Conservation (phyloP, 2,329 filamentous ascomycete genomes). For the Diaporthe citrichinensis region DNA sequence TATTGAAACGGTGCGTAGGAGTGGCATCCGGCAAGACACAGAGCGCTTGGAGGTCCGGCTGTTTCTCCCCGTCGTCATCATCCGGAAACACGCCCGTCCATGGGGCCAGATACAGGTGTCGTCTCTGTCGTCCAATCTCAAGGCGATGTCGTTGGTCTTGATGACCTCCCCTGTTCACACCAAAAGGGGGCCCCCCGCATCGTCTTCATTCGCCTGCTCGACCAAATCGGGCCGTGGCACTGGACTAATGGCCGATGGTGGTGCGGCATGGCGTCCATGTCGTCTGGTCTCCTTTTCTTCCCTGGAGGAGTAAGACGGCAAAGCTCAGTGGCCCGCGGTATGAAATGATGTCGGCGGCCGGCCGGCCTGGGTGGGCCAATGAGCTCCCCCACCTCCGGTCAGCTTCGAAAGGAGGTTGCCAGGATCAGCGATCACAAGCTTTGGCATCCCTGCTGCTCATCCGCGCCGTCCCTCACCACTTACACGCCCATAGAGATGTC, state of each 20-base stretch:
- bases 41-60: background rate
- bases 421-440: conserved; percentile 31
- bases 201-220: conserved; percentile 9
- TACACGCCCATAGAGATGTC: background rate
- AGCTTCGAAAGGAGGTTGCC: conserved; percentile 22
- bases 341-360: conserved; percentile 27
- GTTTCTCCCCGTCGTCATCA: conserved; percentile 5
- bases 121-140: conserved; percentile 13
- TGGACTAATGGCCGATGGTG: background rate
- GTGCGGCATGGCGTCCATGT: conserved; percentile 14
- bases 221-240: conserved; percentile 32
- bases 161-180: conserved; percentile 19
- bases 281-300: conserved; percentile 31
- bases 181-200: conserved; percentile 7
- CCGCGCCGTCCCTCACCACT: conserved; percentile 8
- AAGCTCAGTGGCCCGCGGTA: conserved; percentile 35
- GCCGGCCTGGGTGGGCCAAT: conserved; percentile 19
- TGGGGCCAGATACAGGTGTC: background rate
- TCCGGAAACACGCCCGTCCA: background rate
- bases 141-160: background rate
- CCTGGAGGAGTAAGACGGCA: background rate
- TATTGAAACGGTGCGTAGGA: background rate
- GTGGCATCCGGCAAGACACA: background rate
- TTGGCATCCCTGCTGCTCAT: conserved; percentile 17
- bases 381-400: background rate